Evolutionary conservation across 75 land plant genomes (phyloP).

Genomic region (Azolla pinnata): DNA sequence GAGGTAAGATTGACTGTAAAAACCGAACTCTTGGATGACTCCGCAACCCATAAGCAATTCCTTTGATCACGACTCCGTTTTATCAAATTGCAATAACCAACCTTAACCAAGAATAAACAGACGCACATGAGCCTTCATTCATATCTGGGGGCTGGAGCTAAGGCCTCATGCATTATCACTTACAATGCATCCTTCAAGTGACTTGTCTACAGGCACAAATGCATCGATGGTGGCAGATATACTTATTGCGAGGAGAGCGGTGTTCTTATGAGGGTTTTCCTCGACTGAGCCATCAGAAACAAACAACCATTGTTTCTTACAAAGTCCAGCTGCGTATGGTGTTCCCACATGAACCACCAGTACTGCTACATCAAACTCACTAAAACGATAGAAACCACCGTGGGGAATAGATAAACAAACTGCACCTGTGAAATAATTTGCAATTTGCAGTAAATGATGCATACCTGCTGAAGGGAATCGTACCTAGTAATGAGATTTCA

Average conservation of each 20-base stretch:
- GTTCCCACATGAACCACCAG: conserved; percentile 59
- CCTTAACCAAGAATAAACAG: conserved; percentile 24
- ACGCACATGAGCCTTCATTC: not conserved
- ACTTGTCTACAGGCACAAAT: conserved; percentile 29
- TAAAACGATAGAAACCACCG: conserved; percentile 37
- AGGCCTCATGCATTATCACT: conserved; percentile 10
- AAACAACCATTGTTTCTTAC: conserved; percentile 71
- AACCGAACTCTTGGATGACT: conserved; percentile 46
- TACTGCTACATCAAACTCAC: conserved; percentile 73
- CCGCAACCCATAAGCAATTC: conserved; percentile 65
- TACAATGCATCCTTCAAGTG: conserved; percentile 46
- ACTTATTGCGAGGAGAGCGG: conserved; percentile 50
- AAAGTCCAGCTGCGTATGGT: conserved; percentile 31
- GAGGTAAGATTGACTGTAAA: conserved; percentile 29
- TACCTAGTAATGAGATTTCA: conserved; percentile 38
- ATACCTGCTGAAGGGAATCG: conserved; percentile 59
- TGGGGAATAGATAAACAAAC: conserved; percentile 48
- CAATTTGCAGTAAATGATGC: no score
- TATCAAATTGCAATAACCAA: conserved; percentile 57
- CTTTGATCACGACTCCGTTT: conserved; percentile 48
- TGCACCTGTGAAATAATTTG: no score
- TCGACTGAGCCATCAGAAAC: conserved; percentile 48
- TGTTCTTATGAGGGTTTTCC: conserved; percentile 10
- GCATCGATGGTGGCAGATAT: conserved; percentile 36
- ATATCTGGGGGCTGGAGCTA: not conserved